These are phyloP conservation scores for Cercospora sp. DNA, from an alignment of 2,329 filamentous ascomycete species.

Conservation along the genomic window DNA sequence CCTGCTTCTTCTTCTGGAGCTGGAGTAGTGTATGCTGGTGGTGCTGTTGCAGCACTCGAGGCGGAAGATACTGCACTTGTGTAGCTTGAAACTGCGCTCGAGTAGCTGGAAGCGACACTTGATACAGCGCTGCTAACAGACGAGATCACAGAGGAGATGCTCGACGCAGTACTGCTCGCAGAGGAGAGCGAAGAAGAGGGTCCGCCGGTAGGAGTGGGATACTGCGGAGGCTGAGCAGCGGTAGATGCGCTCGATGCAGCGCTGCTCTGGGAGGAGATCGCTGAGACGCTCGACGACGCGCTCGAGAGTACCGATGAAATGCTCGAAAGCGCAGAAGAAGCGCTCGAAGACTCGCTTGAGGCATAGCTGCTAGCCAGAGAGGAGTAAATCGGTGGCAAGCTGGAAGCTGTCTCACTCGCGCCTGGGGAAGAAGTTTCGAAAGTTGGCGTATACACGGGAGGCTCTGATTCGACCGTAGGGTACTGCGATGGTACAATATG, in stretches of 20 bases:
- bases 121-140: background rate
- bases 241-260: background rate
- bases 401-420: background rate
- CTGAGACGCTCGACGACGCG: background rate
- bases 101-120: background rate
- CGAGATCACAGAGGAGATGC: constrained; percentile 6
- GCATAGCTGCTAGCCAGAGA: constrained; percentile 1
- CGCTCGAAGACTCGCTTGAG: background rate
- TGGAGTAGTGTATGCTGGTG: background rate
- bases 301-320: constrained; percentile 12
- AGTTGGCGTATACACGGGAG: background rate
- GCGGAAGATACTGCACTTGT: background rate
- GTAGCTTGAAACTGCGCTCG: background rate
- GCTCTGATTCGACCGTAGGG: background rate
- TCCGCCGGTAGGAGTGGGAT: background rate
- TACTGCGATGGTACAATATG: background rate
- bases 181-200: background rate
- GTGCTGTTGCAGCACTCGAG: background rate
- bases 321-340: background rate
- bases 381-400: constrained; percentile 5
- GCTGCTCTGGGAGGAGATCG: background rate
- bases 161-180: constrained; percentile 6
- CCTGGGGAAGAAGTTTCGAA: background rate
- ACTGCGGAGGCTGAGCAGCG: background rate
- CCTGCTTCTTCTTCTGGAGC: background rate